These are phyloP conservation scores for Penicillium concentricum DNA, from an alignment of 2,329 filamentous ascomycete genomes.

Conservation along the genomic window DNA sequence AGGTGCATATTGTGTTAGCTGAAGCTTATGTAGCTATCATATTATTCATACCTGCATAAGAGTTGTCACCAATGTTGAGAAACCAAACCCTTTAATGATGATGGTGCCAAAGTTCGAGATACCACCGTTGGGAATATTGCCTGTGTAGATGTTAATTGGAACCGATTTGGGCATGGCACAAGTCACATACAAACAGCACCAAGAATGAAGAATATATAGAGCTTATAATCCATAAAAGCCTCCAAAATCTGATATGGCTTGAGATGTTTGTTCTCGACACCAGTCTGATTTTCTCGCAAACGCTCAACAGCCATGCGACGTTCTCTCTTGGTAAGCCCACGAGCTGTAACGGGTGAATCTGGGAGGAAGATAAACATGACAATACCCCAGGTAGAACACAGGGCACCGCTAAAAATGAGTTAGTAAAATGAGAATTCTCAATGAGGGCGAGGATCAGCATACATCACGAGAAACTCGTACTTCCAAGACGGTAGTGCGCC, in stretches of 20 bases:
- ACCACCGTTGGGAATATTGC: slow-evolving; percentile 57
- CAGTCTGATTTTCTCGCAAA: slow-evolving; percentile 58
- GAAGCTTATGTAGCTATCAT: too few species aligned
- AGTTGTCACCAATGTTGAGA: slow-evolving; percentile 54
- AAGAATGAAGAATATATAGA: slow-evolving; percentile 57
- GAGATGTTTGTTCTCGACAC: slow-evolving; percentile 57
- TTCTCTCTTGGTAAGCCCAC: slow-evolving; percentile 52
- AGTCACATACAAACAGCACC: slow-evolving; percentile 43
- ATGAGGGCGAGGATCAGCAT: background rate
- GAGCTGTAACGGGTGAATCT: slow-evolving; percentile 57
- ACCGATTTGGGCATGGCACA: rapidly evolving
- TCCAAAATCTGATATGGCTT: slow-evolving; percentile 58
- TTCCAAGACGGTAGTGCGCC: slow-evolving; percentile 61
- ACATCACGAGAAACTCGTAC: slow-evolving; percentile 68
- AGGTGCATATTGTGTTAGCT: background rate
- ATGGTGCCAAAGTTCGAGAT: slow-evolving; percentile 60
- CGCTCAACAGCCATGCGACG: slow-evolving; percentile 57
- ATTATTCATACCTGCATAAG: slow-evolving; percentile 46
- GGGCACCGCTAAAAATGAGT: slow-evolving; percentile 38
- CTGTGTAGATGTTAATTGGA: slow-evolving; percentile 8
- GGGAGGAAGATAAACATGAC: slow-evolving; percentile 58
- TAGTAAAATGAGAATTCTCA: background rate
- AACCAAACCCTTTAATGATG: slow-evolving; percentile 60
- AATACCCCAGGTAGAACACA: slow-evolving; percentile 61
- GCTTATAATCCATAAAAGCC: slow-evolving; percentile 58